Conservation (phyloP, 306 rosid genomes). For the Inga laurina region DNA sequence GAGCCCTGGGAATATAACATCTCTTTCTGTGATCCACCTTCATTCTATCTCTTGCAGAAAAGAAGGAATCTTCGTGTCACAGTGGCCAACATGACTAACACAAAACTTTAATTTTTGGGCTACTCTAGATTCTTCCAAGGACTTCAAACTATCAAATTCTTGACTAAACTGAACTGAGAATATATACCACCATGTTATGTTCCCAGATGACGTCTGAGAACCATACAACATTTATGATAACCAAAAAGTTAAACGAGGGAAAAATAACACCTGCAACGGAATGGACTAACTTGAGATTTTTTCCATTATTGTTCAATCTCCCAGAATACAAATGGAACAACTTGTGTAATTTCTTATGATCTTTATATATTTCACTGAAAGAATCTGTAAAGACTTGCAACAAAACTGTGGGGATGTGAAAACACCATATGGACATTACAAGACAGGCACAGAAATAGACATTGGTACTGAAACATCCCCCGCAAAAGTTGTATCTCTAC, state of each 20-base stretch:
- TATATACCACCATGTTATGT: background rate
- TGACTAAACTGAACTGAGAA: background rate
- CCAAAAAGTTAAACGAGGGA: background rate
- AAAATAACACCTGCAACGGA: constrained; percentile 4
- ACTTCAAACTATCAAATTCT: background rate
- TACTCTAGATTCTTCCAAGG: constrained; percentile 31
- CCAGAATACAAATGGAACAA: constrained; percentile 46
- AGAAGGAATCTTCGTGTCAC: constrained; percentile 5
- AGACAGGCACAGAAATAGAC: constrained; percentile 82
- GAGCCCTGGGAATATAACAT: constrained; percentile 22
- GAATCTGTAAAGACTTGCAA: constrained; percentile 66
- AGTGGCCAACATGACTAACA: background rate
- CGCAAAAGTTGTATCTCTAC: constrained; percentile 67
- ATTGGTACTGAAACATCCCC: constrained; percentile 79
- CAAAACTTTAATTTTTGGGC: background rate
- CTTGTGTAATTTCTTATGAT: constrained; percentile 56
- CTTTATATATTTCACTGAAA: constrained; percentile 69
- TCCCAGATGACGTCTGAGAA: background rate
- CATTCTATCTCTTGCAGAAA: constrained; percentile 25
- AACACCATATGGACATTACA: constrained; percentile 54
- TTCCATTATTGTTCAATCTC: constrained; percentile 32
- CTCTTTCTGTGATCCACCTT: constrained; percentile 30
- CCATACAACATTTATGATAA: background rate
- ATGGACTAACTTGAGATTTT: constrained; percentile 36
- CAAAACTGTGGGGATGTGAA: constrained; percentile 47